Percentiles rank a stretch among this genome's conserved stretches.
Evolutionary conservation across 345 rosid species (phyloP).

Genomic region (Excoecaria cochinchinensis): DNA sequence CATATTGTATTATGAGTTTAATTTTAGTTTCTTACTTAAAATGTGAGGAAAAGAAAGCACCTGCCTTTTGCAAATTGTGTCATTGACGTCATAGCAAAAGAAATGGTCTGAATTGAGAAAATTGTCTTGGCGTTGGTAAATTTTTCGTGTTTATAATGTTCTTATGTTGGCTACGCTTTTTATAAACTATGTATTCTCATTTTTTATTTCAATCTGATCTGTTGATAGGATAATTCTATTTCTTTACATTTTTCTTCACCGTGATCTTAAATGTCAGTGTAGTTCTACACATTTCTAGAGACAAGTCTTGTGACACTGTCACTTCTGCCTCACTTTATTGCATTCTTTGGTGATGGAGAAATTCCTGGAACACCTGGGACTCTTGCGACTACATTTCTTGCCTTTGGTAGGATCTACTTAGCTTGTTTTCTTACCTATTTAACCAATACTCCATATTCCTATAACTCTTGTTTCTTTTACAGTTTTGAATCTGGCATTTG

Average conservation of each 20-base stretch:
- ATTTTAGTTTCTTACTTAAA: neutral
- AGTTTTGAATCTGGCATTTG: constrained; percentile 94
- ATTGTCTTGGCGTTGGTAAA: neutral
- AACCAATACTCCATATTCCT: neutral
- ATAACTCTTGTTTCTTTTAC: constrained; percentile 28
- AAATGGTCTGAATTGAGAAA: neutral
- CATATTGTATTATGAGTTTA: neutral
- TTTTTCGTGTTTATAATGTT: neutral
- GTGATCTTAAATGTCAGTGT: constrained; percentile 37
- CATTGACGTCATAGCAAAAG: neutral
- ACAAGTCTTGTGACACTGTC: constrained; percentile 82
- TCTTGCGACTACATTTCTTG: constrained; percentile 92
- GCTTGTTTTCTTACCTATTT: constrained; percentile 1
- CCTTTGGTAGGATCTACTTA: constrained; percentile 61
- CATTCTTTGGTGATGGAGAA: constrained; percentile 90
- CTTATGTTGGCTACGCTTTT: neutral
- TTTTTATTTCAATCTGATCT: neutral
- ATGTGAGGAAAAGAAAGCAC: neutral
- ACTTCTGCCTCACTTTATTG: constrained; percentile 80
- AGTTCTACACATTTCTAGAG: constrained; percentile 96
- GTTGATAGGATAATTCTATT: neutral
- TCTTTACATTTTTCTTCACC: constrained; percentile 5
- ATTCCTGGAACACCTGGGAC: constrained; percentile 93
- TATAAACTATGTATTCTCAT: neutral
- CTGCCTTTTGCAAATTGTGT: neutral